These are phyloP conservation scores for Fusarium sp. DNA, from an alignment of 2,329 filamentous ascomycete species.

Conservation along the genomic window DNA sequence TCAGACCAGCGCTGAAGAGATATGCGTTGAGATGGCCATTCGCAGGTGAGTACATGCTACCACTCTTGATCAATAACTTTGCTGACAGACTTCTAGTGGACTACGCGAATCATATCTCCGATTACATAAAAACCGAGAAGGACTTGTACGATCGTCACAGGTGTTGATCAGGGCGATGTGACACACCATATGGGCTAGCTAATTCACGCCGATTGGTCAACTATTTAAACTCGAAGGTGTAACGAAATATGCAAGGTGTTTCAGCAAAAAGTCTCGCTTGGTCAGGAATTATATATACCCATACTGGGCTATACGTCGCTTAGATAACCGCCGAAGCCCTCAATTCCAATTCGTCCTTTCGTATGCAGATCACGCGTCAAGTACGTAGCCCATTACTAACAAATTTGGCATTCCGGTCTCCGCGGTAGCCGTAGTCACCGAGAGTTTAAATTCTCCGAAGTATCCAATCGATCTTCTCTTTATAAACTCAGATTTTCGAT, in stretches of 20 bases:
- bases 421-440: slow-evolving; percentile 26
- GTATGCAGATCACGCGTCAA: slow-evolving; percentile 27
- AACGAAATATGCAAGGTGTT: neutral
- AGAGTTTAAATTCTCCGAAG: slow-evolving; percentile 24
- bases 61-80: no score
- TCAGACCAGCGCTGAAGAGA: neutral
- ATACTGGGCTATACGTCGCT: neutral
- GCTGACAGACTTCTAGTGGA: neutral
- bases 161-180: no score
- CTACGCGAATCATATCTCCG: neutral
- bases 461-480: neutral
- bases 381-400: slow-evolving; percentile 32
- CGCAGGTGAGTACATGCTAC: neutral
- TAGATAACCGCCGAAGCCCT: neutral
- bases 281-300: neutral
- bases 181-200: neutral
- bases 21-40: neutral
- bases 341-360: slow-evolving; percentile 1
- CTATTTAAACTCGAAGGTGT: no score
- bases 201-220: no score
- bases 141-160: neutral
- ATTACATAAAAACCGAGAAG: neutral
- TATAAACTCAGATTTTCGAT: neutral
- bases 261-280: neutral
- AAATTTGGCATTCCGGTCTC: slow-evolving; percentile 22